These are phyloP conservation scores for Rosa chinensis DNA, from an alignment of 306 rosid genomes.

Conservation along the genomic window DNA sequence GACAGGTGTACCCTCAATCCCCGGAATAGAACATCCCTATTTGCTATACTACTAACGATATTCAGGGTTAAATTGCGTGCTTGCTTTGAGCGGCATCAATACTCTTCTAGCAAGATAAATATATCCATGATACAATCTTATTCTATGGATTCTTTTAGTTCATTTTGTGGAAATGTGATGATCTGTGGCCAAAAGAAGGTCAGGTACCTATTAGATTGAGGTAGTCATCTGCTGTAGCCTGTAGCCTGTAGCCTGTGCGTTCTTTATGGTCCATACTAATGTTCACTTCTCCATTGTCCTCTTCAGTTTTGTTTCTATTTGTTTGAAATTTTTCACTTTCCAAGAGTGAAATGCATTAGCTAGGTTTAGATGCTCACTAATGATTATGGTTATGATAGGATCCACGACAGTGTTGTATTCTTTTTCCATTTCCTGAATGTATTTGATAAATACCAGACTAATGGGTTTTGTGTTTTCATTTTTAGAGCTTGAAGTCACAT, in stretches of 20 bases:
- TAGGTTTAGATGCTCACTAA: not conserved
- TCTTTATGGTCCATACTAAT: not conserved
- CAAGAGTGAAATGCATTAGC: not conserved
- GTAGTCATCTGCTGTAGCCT: not conserved
- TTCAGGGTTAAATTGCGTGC: no score
- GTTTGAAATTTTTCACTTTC: not conserved
- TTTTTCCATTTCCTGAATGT: not conserved
- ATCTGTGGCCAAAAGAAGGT: not conserved
- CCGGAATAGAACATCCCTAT: no score
- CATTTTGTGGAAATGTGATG: not conserved
- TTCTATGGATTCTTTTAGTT: not conserved
- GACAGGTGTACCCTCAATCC: no score
- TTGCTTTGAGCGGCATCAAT: no score
- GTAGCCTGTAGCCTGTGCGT: no score
- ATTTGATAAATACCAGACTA: conserved; percentile 7
- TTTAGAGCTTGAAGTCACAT: conserved; percentile 71
- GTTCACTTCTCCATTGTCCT: not conserved
- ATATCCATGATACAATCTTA: not conserved
- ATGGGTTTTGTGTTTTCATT: conserved; percentile 16
- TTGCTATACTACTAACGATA: no score
- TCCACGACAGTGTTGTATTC: not conserved
- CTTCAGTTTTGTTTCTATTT: not conserved
- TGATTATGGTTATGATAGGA: not conserved
- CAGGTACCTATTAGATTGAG: not conserved
- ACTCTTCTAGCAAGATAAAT: not conserved